phyloP scores from a whole-genome alignment of 1,284 basidiomycete genomes.

The Porodaedalea pini region DNA sequence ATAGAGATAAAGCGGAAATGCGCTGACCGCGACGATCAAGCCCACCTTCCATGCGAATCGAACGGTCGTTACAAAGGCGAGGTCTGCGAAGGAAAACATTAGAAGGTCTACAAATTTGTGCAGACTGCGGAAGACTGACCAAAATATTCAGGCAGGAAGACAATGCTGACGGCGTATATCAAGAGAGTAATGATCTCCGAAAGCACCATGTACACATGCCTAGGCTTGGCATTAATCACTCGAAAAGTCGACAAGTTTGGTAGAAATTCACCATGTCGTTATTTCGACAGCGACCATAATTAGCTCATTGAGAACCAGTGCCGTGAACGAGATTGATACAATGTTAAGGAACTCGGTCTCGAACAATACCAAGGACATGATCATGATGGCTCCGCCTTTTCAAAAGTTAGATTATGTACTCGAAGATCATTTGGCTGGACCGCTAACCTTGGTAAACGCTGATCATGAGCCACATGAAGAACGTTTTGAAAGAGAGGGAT shows the following conservation, averaged over 20 bases:
- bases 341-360: constrained; percentile 98
- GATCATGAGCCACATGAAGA: constrained; percentile 98
- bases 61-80: constrained; percentile 85
- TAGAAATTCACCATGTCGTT: constrained; percentile 78
- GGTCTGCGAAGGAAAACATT: constrained; percentile 50
- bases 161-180: constrained; percentile 90
- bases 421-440: background rate
- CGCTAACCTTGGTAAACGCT: constrained; percentile 90
- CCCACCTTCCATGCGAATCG: constrained; percentile 95
- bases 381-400: constrained; percentile 95
- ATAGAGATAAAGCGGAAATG: constrained; percentile 88
- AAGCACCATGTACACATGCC: constrained; percentile 96
- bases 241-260: background rate
- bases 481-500: constrained; percentile 91
- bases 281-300: constrained; percentile 99
- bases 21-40: constrained; percentile 91
- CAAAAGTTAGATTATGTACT: background rate
- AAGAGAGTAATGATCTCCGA: constrained; percentile 87
- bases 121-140: constrained; percentile 50
- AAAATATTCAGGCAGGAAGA: constrained; percentile 95
- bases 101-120: background rate
- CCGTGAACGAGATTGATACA: constrained; percentile 96
- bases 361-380: constrained; percentile 92
- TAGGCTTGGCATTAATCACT: constrained; percentile 31
- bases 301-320: constrained; percentile 93